These are phyloP conservation scores for Pythium aristosporum DNA, from an alignment of 352 stramenopile species.

Conservation along the genomic window DNA sequence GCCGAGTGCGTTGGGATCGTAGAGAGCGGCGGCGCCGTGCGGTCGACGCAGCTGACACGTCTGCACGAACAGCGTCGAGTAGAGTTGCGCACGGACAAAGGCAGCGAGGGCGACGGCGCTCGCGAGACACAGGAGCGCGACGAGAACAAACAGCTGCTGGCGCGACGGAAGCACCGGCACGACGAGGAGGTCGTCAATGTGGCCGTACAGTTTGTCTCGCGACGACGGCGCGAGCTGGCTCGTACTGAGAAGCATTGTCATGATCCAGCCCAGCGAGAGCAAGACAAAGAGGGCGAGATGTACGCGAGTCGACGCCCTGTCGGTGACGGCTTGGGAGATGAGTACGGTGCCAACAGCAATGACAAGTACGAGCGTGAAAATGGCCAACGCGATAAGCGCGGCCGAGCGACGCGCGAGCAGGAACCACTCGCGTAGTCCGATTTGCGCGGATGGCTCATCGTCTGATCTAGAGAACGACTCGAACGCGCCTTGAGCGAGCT, in stretches of 20 bases:
- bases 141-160: conserved; percentile 28
- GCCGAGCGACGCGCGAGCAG: conserved; percentile 14
- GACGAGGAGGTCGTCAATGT: conserved; percentile 32
- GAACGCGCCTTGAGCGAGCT: conserved; percentile 33
- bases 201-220: conserved; percentile 36
- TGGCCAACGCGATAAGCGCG: conserved; percentile 6
- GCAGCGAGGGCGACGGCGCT: conserved; percentile 44
- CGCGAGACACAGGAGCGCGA: conserved; percentile 25
- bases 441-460: background rate
- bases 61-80: conserved; percentile 65
- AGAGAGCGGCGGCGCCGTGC: conserved; percentile 26
- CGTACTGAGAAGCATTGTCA: conserved; percentile 39
- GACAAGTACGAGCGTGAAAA: conserved; percentile 18
- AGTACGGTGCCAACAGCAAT: conserved; percentile 1
- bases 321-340: conserved; percentile 4
- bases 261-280: conserved; percentile 47
- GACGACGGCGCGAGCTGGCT: conserved; percentile 43
- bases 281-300: conserved; percentile 20
- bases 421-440: conserved; percentile 10
- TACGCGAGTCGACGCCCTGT: background rate
- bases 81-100: conserved; percentile 72
- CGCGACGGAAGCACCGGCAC: conserved; percentile 28
- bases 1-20: conserved; percentile 48
- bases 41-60: conserved; percentile 39
- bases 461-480: background rate